Base-by-base conservation (phyloP, 164 flowering plant genomes). In the Paratinospora sagittata region DNA sequence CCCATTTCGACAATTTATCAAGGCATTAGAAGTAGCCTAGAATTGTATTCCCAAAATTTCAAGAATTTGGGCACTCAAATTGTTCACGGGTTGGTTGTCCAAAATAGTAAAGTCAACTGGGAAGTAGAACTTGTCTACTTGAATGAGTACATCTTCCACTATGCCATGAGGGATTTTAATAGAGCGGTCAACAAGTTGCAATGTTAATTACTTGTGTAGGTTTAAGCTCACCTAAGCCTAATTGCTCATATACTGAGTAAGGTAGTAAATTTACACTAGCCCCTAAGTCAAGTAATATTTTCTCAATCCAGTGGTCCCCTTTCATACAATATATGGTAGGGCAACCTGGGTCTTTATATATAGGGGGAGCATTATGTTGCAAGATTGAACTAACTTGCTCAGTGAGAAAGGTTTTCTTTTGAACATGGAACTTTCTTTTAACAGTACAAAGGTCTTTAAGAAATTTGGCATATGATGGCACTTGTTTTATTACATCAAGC, bases 211-310 rank as follows among this genome's bases (percentile, higher is more conserved):
- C 34, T 41, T 41, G 45, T 1, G 45, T 41, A 12, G 45, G 47
- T 43, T 43, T 43, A 1, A 61, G 26, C 64, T 61, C 64, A 4
- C 33, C 33, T 61, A 61, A 13, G 0, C 64, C 33, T 3, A 24
- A 11, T 61, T 61, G 64, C 33, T 21, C 11, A 26, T 24, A 61
- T 1, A 26, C 30, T 8, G 27, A 23, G 27, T 61, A 61, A 8
- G 33, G 33, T 4, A 61, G 27, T 0, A 24, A 8, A 24, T 61
- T 61, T 1, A 61, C 64, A 61, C 33, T 61, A 3, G 27, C 27
- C 27, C 72, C 65, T 26, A 69, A 16, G 12, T 69, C 65, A 11
- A 69, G 27, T 34, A 69, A 33, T n/a, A 45, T 63, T 55, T 58
- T 39, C 6, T 27, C 47, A 26, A 55, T 57, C 36, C 23, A 33